Evolutionary conservation across 768 basidiomycete species (phyloP).

Genomic region (Collybia nuda): DNA sequence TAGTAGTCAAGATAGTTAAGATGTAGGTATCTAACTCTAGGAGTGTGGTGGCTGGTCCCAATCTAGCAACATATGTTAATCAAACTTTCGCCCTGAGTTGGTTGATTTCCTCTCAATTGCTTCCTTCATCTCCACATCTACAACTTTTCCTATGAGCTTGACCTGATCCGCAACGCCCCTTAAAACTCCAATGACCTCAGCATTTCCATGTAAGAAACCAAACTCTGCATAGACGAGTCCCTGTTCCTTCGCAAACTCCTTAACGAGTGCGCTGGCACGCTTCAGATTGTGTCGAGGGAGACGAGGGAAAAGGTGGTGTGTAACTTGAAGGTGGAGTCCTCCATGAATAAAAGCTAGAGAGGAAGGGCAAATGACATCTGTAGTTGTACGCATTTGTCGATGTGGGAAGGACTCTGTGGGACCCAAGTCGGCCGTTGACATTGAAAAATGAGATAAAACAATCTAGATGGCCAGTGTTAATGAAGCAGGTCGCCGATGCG

Average conservation of each 20-base stretch:
- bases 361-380: constrained; percentile 87
- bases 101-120: constrained; percentile 51
- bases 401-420: constrained; percentile 90
- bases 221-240: constrained; percentile 89
- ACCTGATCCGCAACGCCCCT: constrained; percentile 87
- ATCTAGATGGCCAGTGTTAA: constrained; percentile 49
- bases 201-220: constrained; percentile 85
- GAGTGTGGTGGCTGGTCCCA: no score
- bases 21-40: not conserved
- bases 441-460: constrained; percentile 95
- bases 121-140: constrained; percentile 68
- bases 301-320: constrained; percentile 96
- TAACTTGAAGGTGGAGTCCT: constrained; percentile 96
- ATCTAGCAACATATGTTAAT: constrained; percentile 7
- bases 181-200: constrained; percentile 80
- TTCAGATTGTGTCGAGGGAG: constrained; percentile 91
- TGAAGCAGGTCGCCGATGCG: not conserved
- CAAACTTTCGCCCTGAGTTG: constrained; percentile 8
- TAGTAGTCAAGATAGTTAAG: constrained; percentile 21
- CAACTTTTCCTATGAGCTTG: constrained; percentile 78
- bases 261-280: constrained; percentile 79
- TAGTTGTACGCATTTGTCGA: constrained; percentile 95
- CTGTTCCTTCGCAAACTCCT: constrained; percentile 84
- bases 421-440: constrained; percentile 90
- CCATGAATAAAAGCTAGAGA: constrained; percentile 90